Percentiles rank a stretch among this genome's conserved stretches.
These are phyloP conservation scores for Pistacia atlantica DNA, from an alignment of 345 rosid genomes.

Conservation along the genomic window DNA sequence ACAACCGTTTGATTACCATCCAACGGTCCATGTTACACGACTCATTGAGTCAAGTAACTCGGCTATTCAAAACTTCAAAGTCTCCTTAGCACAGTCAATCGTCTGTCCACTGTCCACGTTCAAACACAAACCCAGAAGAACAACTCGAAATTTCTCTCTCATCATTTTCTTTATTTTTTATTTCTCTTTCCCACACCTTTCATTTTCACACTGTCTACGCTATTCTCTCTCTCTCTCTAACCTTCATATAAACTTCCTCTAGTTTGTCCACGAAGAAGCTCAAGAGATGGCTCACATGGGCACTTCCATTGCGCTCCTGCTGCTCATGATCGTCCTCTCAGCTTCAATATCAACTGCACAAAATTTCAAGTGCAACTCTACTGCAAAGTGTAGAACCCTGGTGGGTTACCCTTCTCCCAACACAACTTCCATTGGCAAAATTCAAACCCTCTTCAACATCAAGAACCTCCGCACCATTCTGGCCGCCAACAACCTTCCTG, in stretches of 20 bases:
- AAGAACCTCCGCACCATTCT: conserved; percentile 35
- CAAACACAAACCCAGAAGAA: background rate
- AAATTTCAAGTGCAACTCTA: conserved; percentile 34
- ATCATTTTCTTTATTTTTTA: too few species aligned
- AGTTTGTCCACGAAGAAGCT: background rate
- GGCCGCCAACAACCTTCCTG: conserved; percentile 41
- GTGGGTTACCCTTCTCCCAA: conserved; percentile 34
- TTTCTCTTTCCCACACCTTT: background rate
- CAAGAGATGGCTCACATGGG: conserved; percentile 15
- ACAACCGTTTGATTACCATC: too few species aligned
- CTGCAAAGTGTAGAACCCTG: conserved; percentile 26
- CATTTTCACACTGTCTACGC: background rate
- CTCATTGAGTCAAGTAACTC: background rate
- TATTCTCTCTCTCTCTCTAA: too few species aligned
- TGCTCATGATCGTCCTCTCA: conserved; percentile 9
- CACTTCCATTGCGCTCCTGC: background rate
- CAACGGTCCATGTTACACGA: background rate
- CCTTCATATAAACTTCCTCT: too few species aligned
- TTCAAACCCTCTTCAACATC: conserved; percentile 41
- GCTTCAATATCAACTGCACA: conserved; percentile 18
- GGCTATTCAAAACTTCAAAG: background rate
- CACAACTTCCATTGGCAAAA: conserved; percentile 26
- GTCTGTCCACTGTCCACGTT: background rate
- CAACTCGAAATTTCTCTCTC: background rate
- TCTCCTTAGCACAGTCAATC: too few species aligned